Evolutionary conservation across 495 filamentous ascomycete genomes (phyloP).

Genomic region (Daldinia grandis): DNA sequence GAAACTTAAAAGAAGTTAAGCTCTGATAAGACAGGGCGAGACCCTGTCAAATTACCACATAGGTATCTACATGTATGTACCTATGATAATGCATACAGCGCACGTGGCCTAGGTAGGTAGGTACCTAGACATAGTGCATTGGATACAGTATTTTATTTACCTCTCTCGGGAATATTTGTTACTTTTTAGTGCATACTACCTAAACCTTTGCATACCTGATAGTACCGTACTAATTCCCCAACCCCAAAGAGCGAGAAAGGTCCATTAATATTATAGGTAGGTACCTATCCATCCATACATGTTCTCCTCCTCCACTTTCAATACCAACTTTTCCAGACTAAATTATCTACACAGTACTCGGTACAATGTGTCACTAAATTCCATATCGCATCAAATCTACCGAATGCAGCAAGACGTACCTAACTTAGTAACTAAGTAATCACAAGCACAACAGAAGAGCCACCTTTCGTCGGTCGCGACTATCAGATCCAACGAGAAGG

Average conservation of each 20-base stretch:
- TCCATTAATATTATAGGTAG: too few species aligned
- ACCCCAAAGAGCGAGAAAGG: not conserved
- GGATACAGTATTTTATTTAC: too few species aligned
- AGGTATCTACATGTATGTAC: too few species aligned
- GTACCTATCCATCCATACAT: too few species aligned
- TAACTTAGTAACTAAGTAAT: not conserved
- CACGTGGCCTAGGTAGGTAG: too few species aligned
- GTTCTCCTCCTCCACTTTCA: not conserved
- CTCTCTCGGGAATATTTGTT: too few species aligned
- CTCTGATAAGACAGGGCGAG: constrained; percentile 6
- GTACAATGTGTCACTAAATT: constrained; percentile 32
- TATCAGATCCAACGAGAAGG: not conserved
- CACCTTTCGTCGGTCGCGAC: not conserved
- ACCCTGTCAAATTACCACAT: constrained; percentile 1
- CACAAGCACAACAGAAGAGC: not conserved
- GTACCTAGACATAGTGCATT: too few species aligned
- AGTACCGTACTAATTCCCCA: too few species aligned
- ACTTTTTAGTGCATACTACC: too few species aligned
- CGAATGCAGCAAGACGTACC: not conserved
- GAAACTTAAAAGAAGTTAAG: constrained; percentile 13
- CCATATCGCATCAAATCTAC: constrained; percentile 24
- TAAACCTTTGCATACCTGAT: too few species aligned
- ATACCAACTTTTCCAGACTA: not conserved
- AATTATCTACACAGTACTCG: constrained; percentile 21
- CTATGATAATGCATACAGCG: not conserved